phyloP scores from a whole-genome alignment of 441 rosid genomes.

The Corymbia citriodora region DNA sequence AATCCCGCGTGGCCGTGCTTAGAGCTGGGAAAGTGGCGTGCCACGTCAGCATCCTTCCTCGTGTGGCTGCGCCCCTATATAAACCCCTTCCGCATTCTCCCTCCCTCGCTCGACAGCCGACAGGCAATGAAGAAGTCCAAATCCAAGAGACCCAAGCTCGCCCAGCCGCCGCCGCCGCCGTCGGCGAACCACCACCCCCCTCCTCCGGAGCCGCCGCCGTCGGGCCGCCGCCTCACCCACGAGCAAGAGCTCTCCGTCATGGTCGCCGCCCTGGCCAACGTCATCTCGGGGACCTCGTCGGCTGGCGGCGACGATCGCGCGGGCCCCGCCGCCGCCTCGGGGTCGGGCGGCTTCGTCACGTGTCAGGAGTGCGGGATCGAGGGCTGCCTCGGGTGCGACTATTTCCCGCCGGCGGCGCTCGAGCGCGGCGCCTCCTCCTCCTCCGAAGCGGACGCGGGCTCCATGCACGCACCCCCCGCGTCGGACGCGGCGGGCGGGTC shows the following conservation, averaged over 20 bases:
- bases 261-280: slow-evolving; percentile 55
- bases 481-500: neutral
- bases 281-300: slow-evolving; percentile 18
- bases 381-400: slow-evolving; percentile 71
- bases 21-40: slow-evolving; percentile 17
- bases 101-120: neutral
- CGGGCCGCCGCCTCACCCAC: slow-evolving; percentile 19
- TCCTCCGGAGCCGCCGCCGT: neutral
- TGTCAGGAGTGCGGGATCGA: slow-evolving; percentile 54
- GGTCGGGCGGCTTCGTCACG: slow-evolving; percentile 32
- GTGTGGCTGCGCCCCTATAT: neutral
- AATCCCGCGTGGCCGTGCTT: slow-evolving; percentile 38
- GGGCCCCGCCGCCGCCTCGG: neutral
- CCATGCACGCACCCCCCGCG: neutral
- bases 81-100: neutral
- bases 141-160: slow-evolving; percentile 16
- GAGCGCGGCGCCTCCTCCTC: neutral
- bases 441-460: neutral
- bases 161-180: neutral
- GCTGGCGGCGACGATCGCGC: neutral
- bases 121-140: slow-evolving; percentile 8
- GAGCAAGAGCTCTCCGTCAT: slow-evolving; percentile 60
- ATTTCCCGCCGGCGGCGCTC: slow-evolving; percentile 54
- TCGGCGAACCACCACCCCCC: neutral
- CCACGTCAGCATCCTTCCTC: neutral